Percentiles rank a stretch among this genome's conserved stretches.
Conservation (phyloP, 139 green algal species). For the Volvox reticuliferus region DNA sequence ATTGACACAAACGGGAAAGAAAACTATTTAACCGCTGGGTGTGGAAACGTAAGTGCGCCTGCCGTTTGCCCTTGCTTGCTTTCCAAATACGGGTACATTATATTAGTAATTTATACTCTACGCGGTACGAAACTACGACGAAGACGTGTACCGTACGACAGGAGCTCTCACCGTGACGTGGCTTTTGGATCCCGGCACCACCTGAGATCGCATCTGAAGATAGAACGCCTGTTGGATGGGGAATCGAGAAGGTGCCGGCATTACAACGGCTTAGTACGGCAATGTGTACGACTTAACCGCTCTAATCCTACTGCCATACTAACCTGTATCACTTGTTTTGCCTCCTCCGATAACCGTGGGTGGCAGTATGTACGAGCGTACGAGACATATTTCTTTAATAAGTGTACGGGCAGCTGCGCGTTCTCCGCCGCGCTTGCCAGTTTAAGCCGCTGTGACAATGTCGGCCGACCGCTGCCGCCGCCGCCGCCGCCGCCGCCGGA, state of each 20-base stretch:
- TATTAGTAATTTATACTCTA: too few species aligned
- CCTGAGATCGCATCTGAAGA: slow-evolving; percentile 75
- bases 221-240: slow-evolving; percentile 70
- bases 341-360: slow-evolving; percentile 80
- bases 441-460: slow-evolving; percentile 51
- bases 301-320: background rate
- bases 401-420: slow-evolving; percentile 71
- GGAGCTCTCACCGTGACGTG: slow-evolving; percentile 52
- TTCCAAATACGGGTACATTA: too few species aligned
- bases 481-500: background rate
- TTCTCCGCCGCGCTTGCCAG: background rate
- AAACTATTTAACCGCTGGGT: too few species aligned
- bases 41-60: too few species aligned
- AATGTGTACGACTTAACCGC: background rate
- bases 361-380: slow-evolving; percentile 90
- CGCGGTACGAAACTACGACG: too few species aligned
- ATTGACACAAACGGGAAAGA: too few species aligned
- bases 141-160: too few species aligned
- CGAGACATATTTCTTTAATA: slow-evolving; percentile 93
- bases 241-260: too few species aligned
- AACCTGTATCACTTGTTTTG: slow-evolving; percentile 69
- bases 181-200: slow-evolving; percentile 46
- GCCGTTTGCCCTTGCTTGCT: too few species aligned
- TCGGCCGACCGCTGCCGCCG: background rate
- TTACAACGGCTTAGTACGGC: too few species aligned